Conservation (phyloP, 2,329 filamentous ascomycete genomes). For the Aspergillus tubingensis region DNA sequence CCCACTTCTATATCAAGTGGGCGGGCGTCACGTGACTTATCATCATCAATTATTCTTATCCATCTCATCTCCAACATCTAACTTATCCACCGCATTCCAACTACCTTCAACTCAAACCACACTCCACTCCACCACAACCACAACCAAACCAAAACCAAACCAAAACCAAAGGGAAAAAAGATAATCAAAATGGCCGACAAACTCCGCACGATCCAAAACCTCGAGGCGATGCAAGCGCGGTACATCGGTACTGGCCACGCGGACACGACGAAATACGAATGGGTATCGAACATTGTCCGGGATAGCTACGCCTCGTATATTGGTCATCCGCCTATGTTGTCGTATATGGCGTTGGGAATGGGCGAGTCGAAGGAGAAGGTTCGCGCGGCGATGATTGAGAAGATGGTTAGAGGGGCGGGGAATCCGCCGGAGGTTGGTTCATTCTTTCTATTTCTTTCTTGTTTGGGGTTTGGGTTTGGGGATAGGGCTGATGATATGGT, state of each 20-base stretch:
- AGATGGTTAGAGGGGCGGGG: constrained; percentile 67
- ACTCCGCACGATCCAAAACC: constrained; percentile 94
- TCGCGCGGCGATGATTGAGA: constrained; percentile 75
- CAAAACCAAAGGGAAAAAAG: background rate
- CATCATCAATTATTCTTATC: background rate
- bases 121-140: background rate
- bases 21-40: constrained; percentile 7
- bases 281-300: constrained; percentile 91
- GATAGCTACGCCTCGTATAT: constrained; percentile 88
- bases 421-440: constrained; percentile 61
- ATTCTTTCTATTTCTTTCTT: background rate
- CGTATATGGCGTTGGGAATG: constrained; percentile 86
- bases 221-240: constrained; percentile 93
- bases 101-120: background rate
- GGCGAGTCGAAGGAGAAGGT: constrained; percentile 82
- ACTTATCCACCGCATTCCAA: background rate
- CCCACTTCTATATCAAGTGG: background rate
- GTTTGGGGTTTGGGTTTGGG: background rate
- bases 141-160: background rate
- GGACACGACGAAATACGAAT: constrained; percentile 97
- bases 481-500: background rate
- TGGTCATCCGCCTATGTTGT: constrained; percentile 83
- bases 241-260: constrained; percentile 95
- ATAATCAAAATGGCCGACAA: constrained; percentile 75
- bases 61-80: background rate